Evolutionary conservation across 2,329 filamentous ascomycete species (phyloP), one percentile per base, ranked within the genome.

Genomic region (Fusarium euwallaceae): DNA sequence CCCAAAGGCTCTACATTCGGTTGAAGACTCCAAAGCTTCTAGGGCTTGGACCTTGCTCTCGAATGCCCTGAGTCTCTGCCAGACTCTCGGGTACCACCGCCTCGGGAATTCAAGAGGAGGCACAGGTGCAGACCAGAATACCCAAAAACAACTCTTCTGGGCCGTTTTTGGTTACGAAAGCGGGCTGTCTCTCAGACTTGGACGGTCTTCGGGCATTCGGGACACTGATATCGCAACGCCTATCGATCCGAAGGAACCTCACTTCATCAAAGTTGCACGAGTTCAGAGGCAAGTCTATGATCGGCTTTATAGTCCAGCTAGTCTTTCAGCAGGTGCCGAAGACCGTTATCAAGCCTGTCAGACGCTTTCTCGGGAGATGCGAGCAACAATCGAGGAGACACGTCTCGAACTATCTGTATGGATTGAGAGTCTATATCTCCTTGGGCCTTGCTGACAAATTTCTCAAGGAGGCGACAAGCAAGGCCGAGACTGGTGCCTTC

Each of bases 31-130:
- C 0, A 82, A 78, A 53, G 78, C 79, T 6, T 74, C 76, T 17
- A 56, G 76, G 37, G 82, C 82, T 17, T 84, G 82, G 79, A 81
- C 72, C 4, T 78, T 82, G n/a, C 82, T 84, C 24, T 83, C 83
- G 4, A 73, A 73, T n/a, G 83, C 83, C 6, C 70, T 79, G 10
- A 79, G 78, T 37, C 62, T 81, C 6, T 84, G 81, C 37, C 78
- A 82, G 24, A 82, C 79, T 0, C 61, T 84, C 1, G 78, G 81
- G 14, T 82, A 82, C 24, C 82, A 84, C 69, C 78, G 75, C 3
- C 45, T 43, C 1, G 4, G 32, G 5, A 27, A 16, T 5, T 8
- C 24, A 37, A 36, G 29, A 48, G 12, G 17, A 4, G 4, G 2
- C 6, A 9, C 34, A 36, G 12, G 45, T 10, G 0, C 4, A 2